Percentiles rank a stretch among this genome's conserved stretches.
Conservation (phyloP, 768 basidiomycete genomes). For the Pholiota molesta region DNA sequence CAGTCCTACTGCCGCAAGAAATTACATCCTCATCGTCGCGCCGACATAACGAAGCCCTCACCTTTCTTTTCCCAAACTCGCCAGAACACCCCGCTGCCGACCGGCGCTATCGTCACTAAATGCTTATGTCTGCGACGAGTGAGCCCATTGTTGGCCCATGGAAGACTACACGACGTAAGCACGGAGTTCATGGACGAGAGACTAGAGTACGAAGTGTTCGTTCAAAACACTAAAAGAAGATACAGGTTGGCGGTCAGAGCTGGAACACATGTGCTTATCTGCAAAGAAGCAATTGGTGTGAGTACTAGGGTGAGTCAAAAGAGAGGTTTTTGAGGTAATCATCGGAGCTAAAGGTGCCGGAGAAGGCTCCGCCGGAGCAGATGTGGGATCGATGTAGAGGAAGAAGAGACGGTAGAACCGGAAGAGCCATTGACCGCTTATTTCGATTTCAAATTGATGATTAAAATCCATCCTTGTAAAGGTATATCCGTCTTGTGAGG, state of each 20-base stretch:
- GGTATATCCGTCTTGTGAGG: too few relatives aligned
- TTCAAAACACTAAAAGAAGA: conserved; percentile 49
- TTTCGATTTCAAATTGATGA: too few relatives aligned
- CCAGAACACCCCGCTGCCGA: conserved; percentile 46
- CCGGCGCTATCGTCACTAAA: conserved; percentile 45
- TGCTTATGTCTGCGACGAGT: conserved; percentile 52
- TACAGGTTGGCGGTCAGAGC: conserved; percentile 49
- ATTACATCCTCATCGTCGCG: conserved; percentile 44
- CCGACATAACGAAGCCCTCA: conserved; percentile 56
- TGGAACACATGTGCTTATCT: conserved; percentile 43
- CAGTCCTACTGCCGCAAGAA: conserved; percentile 25
- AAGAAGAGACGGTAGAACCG: too few relatives aligned
- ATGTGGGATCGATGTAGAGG: too few relatives aligned
- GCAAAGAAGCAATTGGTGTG: neutral
- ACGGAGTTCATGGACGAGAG: conserved; percentile 45
- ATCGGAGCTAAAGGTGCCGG: too few relatives aligned
- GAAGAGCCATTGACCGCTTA: too few relatives aligned
- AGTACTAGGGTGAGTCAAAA: too few relatives aligned
- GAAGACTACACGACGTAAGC: conserved; percentile 45
- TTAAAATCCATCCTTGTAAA: too few relatives aligned
- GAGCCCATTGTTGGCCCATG: conserved; percentile 41
- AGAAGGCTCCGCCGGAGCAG: too few relatives aligned
- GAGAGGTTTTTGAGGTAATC: too few relatives aligned
- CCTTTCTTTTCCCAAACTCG: conserved; percentile 51
- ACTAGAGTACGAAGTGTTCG: conserved; percentile 51